Evolutionary conservation across 306 rosid genomes (phyloP).

Genomic region (Quercus engelmannii): DNA sequence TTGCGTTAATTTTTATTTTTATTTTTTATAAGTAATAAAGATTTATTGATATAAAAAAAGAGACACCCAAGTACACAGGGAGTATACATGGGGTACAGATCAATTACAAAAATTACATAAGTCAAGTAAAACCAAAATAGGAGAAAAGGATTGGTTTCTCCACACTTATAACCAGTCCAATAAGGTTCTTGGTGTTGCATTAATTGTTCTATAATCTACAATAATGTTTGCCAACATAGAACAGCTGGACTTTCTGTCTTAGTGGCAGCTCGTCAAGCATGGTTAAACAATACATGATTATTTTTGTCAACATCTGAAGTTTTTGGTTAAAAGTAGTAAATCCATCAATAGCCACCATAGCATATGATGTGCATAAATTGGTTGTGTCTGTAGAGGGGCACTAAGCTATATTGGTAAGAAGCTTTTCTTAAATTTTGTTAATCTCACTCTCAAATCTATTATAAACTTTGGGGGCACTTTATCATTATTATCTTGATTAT

Average conservation of each 20-base stretch:
- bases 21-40: too few species aligned
- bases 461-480: neutral
- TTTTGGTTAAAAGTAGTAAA: neutral
- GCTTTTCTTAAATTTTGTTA: neutral
- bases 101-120: too few species aligned
- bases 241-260: conserved; percentile 3
- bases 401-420: neutral
- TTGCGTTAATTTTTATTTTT: neutral
- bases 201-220: neutral
- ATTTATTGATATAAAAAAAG: too few species aligned
- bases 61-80: too few species aligned
- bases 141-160: too few species aligned
- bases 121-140: too few species aligned
- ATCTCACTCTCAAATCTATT: neutral
- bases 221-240: neutral
- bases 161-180: too few species aligned
- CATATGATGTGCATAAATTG: neutral
- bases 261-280: conserved; percentile 18
- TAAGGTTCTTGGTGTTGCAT: neutral
- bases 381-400: neutral
- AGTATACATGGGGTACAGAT: too few species aligned
- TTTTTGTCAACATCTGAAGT: neutral
- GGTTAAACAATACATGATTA: neutral
- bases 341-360: neutral
- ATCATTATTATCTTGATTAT: neutral